Conservation (phyloP, 345 rosid genomes). For the Murraya paniculata region DNA sequence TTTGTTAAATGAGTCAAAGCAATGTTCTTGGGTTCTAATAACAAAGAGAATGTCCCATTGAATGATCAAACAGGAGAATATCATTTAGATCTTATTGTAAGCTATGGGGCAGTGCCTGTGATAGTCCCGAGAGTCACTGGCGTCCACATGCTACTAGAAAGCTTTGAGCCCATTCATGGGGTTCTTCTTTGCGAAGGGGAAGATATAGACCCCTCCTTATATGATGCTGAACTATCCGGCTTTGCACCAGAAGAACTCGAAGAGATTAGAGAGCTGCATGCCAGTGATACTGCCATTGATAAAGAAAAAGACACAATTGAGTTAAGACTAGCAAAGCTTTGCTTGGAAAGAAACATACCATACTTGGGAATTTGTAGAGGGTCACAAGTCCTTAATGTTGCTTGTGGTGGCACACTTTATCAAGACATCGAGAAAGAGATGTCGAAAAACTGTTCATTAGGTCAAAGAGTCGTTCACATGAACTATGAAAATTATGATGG, state of each 20-base stretch:
- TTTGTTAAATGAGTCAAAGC: background rate
- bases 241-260: constrained; percentile 50
- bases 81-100: constrained; percentile 65
- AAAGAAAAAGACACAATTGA: constrained; percentile 62
- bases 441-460: constrained; percentile 11
- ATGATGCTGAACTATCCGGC: constrained; percentile 40
- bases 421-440: constrained; percentile 60
- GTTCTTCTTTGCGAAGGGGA: constrained; percentile 78
- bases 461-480: constrained; percentile 38
- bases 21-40: background rate
- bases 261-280: constrained; percentile 41
- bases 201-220: constrained; percentile 63
- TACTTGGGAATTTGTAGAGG: constrained; percentile 72
- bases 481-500: constrained; percentile 56
- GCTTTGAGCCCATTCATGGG: constrained; percentile 68
- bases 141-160: constrained; percentile 46
- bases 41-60: background rate
- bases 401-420: constrained; percentile 61
- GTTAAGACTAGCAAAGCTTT: constrained; percentile 49
- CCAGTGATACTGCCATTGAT: constrained; percentile 52
- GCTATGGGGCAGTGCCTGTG: constrained; percentile 57
- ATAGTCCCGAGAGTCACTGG: constrained; percentile 63
- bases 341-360: constrained; percentile 62
- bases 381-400: constrained; percentile 69
- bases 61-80: constrained; percentile 48